phyloP scores from a whole-genome alignment of 352 stramenopile genomes.

The Elongisporangium anandrum region DNA sequence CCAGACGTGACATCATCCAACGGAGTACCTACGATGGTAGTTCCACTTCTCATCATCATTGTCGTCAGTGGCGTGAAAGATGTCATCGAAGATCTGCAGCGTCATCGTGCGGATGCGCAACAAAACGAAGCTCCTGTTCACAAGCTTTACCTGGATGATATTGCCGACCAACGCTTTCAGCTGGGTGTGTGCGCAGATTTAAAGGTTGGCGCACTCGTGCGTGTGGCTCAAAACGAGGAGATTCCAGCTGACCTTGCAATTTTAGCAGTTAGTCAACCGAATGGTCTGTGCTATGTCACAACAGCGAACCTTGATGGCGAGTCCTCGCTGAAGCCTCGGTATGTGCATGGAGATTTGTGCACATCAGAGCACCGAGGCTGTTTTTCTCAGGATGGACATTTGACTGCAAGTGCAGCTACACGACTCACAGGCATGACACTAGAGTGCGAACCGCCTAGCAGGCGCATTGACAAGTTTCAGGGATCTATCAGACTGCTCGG shows the following conservation, averaged over 20 bases:
- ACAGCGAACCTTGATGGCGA: conserved; percentile 88
- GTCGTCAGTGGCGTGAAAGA: conserved; percentile 77
- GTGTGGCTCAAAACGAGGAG: conserved; percentile 64
- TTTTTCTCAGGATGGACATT: conserved; percentile 23
- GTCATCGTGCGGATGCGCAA: conserved; percentile 59
- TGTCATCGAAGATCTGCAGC: conserved; percentile 75
- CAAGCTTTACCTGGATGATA: conserved; percentile 10
- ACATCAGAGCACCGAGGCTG: conserved; percentile 9
- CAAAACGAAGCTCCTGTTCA: conserved; percentile 44
- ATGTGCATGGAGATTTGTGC: conserved; percentile 42
- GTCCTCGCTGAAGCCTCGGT: conserved; percentile 82
- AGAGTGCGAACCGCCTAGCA: conserved; percentile 43
- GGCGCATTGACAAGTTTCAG: conserved; percentile 79
- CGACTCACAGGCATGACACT: conserved; percentile 14
- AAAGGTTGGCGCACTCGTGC: conserved; percentile 73
- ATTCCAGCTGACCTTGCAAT: conserved; percentile 71
- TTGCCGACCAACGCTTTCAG: conserved; percentile 11
- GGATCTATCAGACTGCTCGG: conserved; percentile 36
- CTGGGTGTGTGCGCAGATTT: conserved; percentile 41
- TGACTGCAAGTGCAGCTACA: conserved; percentile 7
- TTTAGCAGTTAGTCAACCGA: conserved; percentile 42
- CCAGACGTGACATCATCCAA: conserved; percentile 80
- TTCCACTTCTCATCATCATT: conserved; percentile 85
- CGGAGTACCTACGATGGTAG: conserved; percentile 77
- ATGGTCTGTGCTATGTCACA: conserved; percentile 77